Evolutionary conservation across 2,329 filamentous ascomycete genomes (phyloP).

Genomic region (Fusarium agapanthi): DNA sequence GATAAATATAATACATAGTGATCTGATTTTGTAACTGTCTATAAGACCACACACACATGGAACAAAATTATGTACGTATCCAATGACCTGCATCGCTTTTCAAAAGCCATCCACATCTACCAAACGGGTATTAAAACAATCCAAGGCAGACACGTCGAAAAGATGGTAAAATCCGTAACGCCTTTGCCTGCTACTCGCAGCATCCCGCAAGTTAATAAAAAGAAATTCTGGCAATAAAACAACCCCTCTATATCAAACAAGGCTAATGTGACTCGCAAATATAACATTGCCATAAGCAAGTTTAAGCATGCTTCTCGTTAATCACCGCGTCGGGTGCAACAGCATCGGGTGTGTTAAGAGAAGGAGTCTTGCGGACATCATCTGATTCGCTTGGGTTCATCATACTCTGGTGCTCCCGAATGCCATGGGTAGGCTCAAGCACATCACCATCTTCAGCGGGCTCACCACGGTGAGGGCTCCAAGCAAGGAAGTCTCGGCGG

Average conservation of each 20-base stretch:
- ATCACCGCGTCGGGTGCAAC: constrained; percentile 14
- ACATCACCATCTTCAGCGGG: constrained; percentile 66
- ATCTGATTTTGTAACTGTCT: constrained; percentile 32
- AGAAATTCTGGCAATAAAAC: constrained; percentile 6
- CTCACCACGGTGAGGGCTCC: constrained; percentile 79
- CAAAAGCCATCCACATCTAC: constrained; percentile 33
- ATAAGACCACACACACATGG: constrained; percentile 29
- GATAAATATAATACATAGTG: constrained; percentile 2
- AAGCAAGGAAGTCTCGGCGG: constrained; percentile 85
- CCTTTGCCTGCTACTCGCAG: constrained; percentile 41
- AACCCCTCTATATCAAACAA: constrained; percentile 31
- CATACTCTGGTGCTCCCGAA: constrained; percentile 67
- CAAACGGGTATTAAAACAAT: constrained; percentile 38
- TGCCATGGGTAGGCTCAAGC: constrained; percentile 74
- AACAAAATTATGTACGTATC: constrained; percentile 27
- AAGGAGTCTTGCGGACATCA: constrained; percentile 37
- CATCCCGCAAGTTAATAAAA: constrained; percentile 9
- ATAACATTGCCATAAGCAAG: not conserved
- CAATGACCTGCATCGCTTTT: constrained; percentile 35
- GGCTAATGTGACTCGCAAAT: constrained; percentile 29
- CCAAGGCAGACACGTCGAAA: constrained; percentile 11
- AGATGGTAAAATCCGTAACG: constrained; percentile 31
- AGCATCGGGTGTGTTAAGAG: constrained; percentile 25
- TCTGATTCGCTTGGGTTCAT: constrained; percentile 45
- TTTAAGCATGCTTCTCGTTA: constrained; percentile 24